phyloP scores from a whole-genome alignment of 1,139 yeast species.

The Wickerhamomyces sp. region DNA sequence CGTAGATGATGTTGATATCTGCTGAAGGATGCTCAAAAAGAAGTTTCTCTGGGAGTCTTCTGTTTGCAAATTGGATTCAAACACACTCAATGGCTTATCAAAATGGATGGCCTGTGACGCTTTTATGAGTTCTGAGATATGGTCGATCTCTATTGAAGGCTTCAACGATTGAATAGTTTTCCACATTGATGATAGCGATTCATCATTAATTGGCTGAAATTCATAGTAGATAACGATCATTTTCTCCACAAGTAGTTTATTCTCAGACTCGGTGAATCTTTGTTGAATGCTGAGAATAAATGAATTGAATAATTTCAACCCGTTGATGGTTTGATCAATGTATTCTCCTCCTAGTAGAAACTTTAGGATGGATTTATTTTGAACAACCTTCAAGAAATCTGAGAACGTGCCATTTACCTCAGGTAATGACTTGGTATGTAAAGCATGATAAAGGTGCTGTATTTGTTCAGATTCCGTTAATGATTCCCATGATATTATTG shows the following conservation, averaged over 20 bases:
- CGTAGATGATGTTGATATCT: background rate
- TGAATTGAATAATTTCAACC: background rate
- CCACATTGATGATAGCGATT: background rate
- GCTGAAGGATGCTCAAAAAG: background rate
- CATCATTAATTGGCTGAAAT: background rate
- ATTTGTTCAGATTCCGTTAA: background rate
- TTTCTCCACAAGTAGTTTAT: background rate
- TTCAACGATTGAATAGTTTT: background rate
- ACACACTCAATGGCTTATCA: background rate
- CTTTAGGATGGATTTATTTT: background rate
- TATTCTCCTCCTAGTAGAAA: background rate
- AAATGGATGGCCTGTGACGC: conserved; percentile 2
- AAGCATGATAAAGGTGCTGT: background rate
- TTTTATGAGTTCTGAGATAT: background rate
- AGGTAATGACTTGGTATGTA: background rate
- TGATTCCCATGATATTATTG: background rate
- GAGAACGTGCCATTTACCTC: background rate
- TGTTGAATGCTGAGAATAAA: background rate
- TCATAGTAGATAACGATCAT: background rate
- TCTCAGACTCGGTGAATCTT: background rate
- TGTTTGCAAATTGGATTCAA: conserved; percentile 2
- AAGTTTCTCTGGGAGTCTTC: conserved; percentile 1
- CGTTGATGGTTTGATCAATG: background rate
- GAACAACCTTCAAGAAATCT: background rate
- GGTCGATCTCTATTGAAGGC: background rate